These are phyloP conservation scores for Rhododendron vialii DNA, from an alignment of 148 eudicot species.

Conservation along the genomic window DNA sequence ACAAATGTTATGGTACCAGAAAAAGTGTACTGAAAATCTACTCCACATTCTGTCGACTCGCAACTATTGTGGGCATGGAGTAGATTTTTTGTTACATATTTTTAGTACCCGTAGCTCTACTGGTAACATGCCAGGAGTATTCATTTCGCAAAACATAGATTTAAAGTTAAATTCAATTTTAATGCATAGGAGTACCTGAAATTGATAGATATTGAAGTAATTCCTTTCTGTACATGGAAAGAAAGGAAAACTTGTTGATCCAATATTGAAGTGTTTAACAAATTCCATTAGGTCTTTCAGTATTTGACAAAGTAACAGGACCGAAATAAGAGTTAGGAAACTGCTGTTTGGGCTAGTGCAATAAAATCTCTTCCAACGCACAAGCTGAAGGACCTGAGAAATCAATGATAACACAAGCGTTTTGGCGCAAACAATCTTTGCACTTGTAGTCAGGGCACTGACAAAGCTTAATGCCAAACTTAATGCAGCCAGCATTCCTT, in stretches of 20 bases:
- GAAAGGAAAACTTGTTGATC: not conserved
- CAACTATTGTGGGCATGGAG: not conserved
- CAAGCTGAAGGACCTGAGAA: not conserved
- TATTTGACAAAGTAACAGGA: not conserved
- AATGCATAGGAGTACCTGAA: not conserved
- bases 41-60: not conserved
- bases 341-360: not conserved
- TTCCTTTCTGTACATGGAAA: not conserved
- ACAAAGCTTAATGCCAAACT: not conserved
- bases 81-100: not conserved
- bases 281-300: not conserved
- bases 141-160: not conserved
- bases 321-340: not conserved
- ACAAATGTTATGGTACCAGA: not conserved
- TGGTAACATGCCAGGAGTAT: not conserved
- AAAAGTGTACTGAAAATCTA: not conserved
- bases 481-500: not conserved
- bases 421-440: not conserved
- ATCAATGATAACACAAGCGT: not conserved
- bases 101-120: not conserved
- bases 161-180: not conserved
- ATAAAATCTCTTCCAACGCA: not conserved
- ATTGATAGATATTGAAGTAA: not conserved
- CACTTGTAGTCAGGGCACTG: not conserved
- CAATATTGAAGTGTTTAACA: not conserved